These are phyloP conservation scores for Passalora sequoiae DNA, from an alignment of 2,329 filamentous ascomycete species.

Conservation along the genomic window DNA sequence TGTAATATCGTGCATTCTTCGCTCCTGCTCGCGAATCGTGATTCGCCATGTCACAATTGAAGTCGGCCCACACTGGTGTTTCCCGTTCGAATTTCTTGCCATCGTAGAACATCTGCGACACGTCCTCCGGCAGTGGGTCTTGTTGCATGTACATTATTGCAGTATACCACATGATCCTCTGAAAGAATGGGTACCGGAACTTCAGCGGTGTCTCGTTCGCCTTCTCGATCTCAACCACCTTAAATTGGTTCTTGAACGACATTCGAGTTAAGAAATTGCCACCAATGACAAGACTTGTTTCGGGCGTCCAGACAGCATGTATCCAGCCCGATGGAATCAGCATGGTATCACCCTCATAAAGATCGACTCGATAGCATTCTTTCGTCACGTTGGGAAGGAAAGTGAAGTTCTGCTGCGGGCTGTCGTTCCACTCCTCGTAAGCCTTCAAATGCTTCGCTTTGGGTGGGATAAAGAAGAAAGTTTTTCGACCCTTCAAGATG, in stretches of 20 bases:
- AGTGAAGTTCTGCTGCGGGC: constrained; percentile 60
- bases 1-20: constrained; percentile 56
- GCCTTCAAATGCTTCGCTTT: constrained; percentile 64
- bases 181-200: constrained; percentile 64
- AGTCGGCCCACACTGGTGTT: constrained; percentile 55
- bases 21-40: constrained; percentile 46
- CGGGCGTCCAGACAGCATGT: constrained; percentile 65
- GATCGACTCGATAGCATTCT: constrained; percentile 62
- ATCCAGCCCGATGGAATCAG: constrained; percentile 68
- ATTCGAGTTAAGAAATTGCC: constrained; percentile 63
- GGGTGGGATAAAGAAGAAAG: constrained; percentile 66
- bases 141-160: constrained; percentile 59
- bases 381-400: constrained; percentile 61
- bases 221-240: constrained; percentile 61
- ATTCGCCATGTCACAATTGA: constrained; percentile 48
- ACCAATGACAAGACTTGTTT: constrained; percentile 65
- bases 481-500: constrained; percentile 63
- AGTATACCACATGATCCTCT: constrained; percentile 65
- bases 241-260: constrained; percentile 63
- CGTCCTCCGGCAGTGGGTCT: constrained; percentile 56
- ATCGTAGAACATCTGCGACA: constrained; percentile 51
- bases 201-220: constrained; percentile 60
- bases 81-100: constrained; percentile 54
- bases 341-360: constrained; percentile 64
- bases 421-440: constrained; percentile 67